These are phyloP conservation scores for Orbilia oligospora DNA, from an alignment of 2,329 filamentous ascomycete species.

Conservation along the genomic window DNA sequence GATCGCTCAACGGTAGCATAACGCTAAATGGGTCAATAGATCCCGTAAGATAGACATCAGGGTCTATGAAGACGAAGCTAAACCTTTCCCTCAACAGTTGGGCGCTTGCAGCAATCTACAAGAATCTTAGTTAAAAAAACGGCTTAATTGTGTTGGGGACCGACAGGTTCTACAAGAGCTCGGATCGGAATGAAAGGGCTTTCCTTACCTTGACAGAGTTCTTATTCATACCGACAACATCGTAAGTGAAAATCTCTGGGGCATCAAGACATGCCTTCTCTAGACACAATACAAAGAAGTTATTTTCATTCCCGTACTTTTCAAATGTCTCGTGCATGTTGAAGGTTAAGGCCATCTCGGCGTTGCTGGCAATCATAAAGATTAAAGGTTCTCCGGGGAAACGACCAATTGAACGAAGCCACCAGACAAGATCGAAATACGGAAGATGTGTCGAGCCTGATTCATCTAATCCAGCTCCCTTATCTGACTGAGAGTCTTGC, in stretches of 20 bases:
- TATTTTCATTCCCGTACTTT: conserved; percentile 34
- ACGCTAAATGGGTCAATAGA: conserved; percentile 31
- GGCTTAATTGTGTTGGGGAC: conserved; percentile 43
- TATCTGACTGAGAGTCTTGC: conserved; percentile 5
- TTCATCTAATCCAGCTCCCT: conserved; percentile 36
- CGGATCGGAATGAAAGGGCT: background rate
- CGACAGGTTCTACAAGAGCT: background rate
- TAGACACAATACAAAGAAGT: conserved; percentile 52
- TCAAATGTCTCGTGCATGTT: conserved; percentile 56
- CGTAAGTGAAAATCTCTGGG: conserved; percentile 50
- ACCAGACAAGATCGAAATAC: conserved; percentile 59
- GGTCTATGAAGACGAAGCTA: conserved; percentile 55
- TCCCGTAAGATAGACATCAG: conserved; percentile 57
- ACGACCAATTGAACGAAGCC: conserved; percentile 51
- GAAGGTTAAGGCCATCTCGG: conserved; percentile 54
- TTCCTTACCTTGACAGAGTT: conserved; percentile 51
- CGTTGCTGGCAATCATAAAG: conserved; percentile 51
- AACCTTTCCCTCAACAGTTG: conserved; percentile 50
- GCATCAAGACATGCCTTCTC: conserved; percentile 57
- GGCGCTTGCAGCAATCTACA: conserved; percentile 52
- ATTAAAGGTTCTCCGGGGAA: conserved; percentile 43
- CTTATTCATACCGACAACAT: conserved; percentile 56
- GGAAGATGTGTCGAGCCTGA: conserved; percentile 51
- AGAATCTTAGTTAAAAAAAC: background rate
- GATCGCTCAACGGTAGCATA: conserved; percentile 33